These are phyloP conservation scores for Aureobasidium melanogenum DNA, from an alignment of 2,329 filamentous ascomycete species.

Conservation along the genomic window DNA sequence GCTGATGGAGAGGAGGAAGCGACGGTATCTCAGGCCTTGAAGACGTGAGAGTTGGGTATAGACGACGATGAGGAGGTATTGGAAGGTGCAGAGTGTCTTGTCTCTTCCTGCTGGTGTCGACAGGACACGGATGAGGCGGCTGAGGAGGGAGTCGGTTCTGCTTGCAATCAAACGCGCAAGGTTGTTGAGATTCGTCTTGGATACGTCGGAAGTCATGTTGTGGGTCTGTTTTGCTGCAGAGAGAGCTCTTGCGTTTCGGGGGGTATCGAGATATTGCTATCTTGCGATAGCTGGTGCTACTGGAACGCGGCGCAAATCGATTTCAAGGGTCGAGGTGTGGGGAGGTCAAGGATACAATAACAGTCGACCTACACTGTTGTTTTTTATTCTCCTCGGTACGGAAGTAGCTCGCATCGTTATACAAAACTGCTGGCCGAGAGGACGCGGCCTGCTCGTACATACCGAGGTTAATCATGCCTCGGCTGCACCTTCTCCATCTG, in stretches of 20 bases:
- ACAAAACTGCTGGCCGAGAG: neutral
- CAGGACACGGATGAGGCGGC: slow-evolving; percentile 29
- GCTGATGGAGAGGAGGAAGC: slow-evolving; percentile 28
- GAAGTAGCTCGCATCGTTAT: neutral
- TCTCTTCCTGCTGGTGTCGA: slow-evolving; percentile 33
- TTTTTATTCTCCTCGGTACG: neutral
- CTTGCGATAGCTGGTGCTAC: neutral
- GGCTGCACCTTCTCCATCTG: neutral
- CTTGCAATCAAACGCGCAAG: slow-evolving; percentile 13
- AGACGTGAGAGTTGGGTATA: slow-evolving; percentile 31
- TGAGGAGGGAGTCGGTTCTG: slow-evolving; percentile 25
- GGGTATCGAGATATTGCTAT: neutral
- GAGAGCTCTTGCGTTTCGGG: neutral
- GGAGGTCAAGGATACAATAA: neutral
- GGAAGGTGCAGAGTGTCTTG: slow-evolving; percentile 33
- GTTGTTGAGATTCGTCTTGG: neutral
- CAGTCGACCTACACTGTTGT: neutral
- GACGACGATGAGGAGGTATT: slow-evolving; percentile 36
- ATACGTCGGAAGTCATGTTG: neutral
- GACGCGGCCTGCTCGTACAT: neutral
- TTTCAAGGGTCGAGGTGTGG: neutral
- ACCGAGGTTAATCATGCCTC: neutral
- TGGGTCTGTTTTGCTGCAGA: neutral
- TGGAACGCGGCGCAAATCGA: neutral
- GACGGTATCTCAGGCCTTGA: slow-evolving; percentile 27